A percentile compares a stretch with the other conserved stretches of the same genome.
Evolutionary conservation across 495 filamentous ascomycete genomes (phyloP).

Genomic region (Daldinia decipiens): DNA sequence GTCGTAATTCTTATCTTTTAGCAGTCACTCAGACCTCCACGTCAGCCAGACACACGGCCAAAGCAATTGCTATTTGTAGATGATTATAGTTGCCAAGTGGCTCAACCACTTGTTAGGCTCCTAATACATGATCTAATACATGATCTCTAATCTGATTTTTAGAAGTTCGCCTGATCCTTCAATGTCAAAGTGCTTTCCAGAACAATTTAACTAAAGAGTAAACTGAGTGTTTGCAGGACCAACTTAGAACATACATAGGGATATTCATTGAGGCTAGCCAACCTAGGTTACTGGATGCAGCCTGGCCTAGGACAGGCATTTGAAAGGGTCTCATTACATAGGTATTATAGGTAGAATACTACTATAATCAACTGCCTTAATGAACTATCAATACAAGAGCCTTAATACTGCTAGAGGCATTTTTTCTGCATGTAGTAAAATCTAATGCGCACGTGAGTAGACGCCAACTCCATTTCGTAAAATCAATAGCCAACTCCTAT

Average conservation of each 20-base stretch:
- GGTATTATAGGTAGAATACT: not conserved
- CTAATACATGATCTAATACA: too few species aligned
- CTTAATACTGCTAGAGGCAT: constrained; percentile 2
- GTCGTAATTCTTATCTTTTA: not conserved
- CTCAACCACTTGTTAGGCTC: constrained; percentile 35
- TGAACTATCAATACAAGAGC: constrained; percentile 28
- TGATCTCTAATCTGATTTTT: not conserved
- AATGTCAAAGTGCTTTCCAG: not conserved
- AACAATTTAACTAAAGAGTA: not conserved
- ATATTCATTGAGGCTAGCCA: not conserved
- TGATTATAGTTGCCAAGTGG: constrained; percentile 21
- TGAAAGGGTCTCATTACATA: not conserved
- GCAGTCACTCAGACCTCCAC: constrained; percentile 11
- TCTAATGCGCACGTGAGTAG: constrained; percentile 14
- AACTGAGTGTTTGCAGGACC: not conserved
- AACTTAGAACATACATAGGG: not conserved
- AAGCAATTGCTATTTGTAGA: constrained; percentile 1
- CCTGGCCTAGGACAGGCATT: not conserved
- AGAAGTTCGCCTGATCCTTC: not conserved
- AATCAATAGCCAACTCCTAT: constrained; percentile 24
- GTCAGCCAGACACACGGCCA: constrained; percentile 15
- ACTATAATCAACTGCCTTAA: not conserved
- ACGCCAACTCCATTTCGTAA: constrained; percentile 1
- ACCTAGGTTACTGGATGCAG: not conserved
- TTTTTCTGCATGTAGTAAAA: not conserved